phyloP scores from a whole-genome alignment of 2,329 filamentous ascomycete species.

The Grosmannia huntii region DNA sequence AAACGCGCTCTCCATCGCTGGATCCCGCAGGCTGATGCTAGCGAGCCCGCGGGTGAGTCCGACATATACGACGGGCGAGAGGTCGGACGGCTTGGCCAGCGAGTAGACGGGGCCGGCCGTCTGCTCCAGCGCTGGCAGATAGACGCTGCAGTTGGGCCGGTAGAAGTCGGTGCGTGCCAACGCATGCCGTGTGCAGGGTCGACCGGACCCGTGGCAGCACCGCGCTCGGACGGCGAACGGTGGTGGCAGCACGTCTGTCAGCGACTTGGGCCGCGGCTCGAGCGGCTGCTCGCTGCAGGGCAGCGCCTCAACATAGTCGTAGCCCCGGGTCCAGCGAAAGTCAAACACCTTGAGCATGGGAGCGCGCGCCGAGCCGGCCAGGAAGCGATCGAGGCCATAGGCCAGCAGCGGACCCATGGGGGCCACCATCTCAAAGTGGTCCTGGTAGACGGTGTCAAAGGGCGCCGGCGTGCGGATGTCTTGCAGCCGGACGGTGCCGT shows the following conservation, averaged over 20 bases:
- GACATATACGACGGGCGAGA: conserved; percentile 2
- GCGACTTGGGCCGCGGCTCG: conserved; percentile 1
- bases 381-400: conserved; percentile 37
- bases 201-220: not conserved
- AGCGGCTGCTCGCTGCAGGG: conserved; percentile 24
- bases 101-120: conserved; percentile 1
- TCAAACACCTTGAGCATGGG: conserved; percentile 37
- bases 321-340: conserved; percentile 34
- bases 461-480: conserved; percentile 35
- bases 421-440: conserved; percentile 36
- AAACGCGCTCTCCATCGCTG: not conserved
- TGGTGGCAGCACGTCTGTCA: not conserved
- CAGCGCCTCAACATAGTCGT: conserved; percentile 33
- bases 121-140: conserved; percentile 12
- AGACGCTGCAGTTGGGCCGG: conserved; percentile 35
- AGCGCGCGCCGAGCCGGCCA: conserved; percentile 32
- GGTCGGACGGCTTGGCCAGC: conserved; percentile 2
- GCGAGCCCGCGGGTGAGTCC: not conserved
- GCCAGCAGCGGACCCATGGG: conserved; percentile 33
- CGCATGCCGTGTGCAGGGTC: not conserved
- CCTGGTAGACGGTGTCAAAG: conserved; percentile 35
- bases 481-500: conserved; percentile 34
- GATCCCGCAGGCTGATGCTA: conserved; percentile 1
- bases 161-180: conserved; percentile 24
- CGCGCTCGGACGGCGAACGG: not conserved